Percentiles rank a stretch among this genome's conserved stretches.
phyloP scores from a whole-genome alignment of 2,329 filamentous ascomycete species.

The Rhynchosporium graminicola region DNA sequence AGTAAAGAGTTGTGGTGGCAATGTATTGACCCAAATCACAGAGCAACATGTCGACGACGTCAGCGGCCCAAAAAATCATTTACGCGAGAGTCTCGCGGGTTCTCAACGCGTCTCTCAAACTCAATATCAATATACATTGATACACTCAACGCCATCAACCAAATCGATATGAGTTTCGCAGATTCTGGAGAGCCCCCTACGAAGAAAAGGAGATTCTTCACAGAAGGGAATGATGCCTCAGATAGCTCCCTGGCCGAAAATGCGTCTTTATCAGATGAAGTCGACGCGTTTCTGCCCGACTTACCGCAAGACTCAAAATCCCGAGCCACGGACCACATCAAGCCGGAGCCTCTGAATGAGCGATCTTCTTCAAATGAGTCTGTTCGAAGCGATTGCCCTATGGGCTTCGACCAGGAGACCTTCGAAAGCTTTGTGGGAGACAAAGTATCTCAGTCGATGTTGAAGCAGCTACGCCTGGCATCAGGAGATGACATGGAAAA shows the following conservation, averaged over 20 bases:
- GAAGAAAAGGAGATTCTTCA: constrained; percentile 52
- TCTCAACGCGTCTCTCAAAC: constrained; percentile 31
- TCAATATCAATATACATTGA: constrained; percentile 16
- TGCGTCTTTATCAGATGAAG: constrained; percentile 30
- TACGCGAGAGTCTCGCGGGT: constrained; percentile 23
- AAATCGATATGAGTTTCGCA: constrained; percentile 41
- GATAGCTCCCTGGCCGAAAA: constrained; percentile 30
- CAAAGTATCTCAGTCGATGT: constrained; percentile 50
- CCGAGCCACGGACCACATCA: background rate
- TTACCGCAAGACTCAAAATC: background rate
- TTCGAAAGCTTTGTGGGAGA: constrained; percentile 63
- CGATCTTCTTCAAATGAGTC: constrained; percentile 2
- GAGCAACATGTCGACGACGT: constrained; percentile 13
- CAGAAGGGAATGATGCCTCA: constrained; percentile 38
- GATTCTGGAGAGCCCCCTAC: constrained; percentile 47
- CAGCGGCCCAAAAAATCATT: constrained; percentile 20
- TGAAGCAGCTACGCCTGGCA: constrained; percentile 53
- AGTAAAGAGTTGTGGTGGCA: constrained; percentile 2
- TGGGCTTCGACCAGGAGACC: constrained; percentile 54
- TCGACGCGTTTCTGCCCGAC: constrained; percentile 35
- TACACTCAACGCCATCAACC: constrained; percentile 18
- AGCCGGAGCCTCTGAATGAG: constrained; percentile 7
- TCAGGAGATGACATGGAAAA: constrained; percentile 61
- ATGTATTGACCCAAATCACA: background rate
- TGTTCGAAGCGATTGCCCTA: constrained; percentile 28